Evolutionary conservation across 2,329 filamentous ascomycete genomes (phyloP), one percentile per base, ranked within the genome.

Genomic region (Ploettnerulaceae sp.): DNA sequence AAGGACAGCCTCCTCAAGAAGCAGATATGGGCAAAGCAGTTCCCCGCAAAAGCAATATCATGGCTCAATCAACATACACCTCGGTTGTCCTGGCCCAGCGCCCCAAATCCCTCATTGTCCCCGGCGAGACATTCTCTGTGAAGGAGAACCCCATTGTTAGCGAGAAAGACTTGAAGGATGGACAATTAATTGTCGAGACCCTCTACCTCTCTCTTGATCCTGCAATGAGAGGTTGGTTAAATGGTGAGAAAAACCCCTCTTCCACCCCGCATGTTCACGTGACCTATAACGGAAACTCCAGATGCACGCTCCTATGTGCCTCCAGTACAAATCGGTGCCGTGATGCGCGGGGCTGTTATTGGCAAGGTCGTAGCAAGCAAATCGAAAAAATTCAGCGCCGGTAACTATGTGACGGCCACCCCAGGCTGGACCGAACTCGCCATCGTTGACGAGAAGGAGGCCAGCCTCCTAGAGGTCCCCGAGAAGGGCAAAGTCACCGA

Each of bases 181-280:
- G 81, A 54, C 68, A 87, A 60, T 70, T 87, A 45, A 71, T 88
- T 40, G 65, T 79, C 34, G 74, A 79, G 63, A 63, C 65, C 1
- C 65, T 84, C 49, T 87, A 86, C 60, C 71, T 86, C 34, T 82
- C 79, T 7, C 71, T 88, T 29, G 84, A 88, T 65, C 84, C 84
- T 1, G 82, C 84, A n/a, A 87, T 87, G 83, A 76, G 84, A 57
- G 79, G 79, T 48, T 87, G 82, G 82, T 66, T 89, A 15, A 83
- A 77, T 52, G 73, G 48, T 47, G 21, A 18, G 36, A 36, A 4
- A 2, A 9, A 20, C 18, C 31, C 7, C 15, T n/a, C 34, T 14
- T 20, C 15, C 21, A 7, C 26, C 33, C n/a, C 32, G 31, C 26
- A 33, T 39, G 28, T 25, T 12, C 40, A 52, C 38, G 42, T 47